Conservation (phyloP, 139 green algal genomes). For the Chloropicon primus region DNA sequence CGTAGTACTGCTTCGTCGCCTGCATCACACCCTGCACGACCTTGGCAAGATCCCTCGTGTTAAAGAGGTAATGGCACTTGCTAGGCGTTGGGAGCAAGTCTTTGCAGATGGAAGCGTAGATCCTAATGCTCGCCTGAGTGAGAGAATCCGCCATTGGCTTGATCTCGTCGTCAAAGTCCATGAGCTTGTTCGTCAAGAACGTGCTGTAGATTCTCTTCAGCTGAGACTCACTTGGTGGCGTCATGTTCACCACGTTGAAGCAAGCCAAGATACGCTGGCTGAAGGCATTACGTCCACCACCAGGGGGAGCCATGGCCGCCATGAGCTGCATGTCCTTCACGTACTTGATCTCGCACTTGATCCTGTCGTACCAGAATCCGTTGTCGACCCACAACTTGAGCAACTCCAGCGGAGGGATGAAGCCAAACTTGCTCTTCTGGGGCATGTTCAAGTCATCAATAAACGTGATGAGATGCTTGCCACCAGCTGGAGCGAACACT, state of each 20-base stretch:
- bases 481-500: constrained; percentile 54
- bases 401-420: constrained; percentile 71
- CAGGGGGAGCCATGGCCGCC: constrained; percentile 61
- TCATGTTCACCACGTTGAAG: constrained; percentile 58
- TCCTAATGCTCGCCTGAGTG: constrained; percentile 24
- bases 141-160: constrained; percentile 46
- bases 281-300: constrained; percentile 64
- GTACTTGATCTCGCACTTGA: constrained; percentile 52
- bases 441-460: constrained; percentile 70
- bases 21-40: constrained; percentile 55
- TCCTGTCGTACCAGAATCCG: constrained; percentile 74
- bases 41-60: constrained; percentile 66
- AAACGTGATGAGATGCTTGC: constrained; percentile 50
- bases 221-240: constrained; percentile 44
- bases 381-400: constrained; percentile 77
- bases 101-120: constrained; percentile 25
- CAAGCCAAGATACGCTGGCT: constrained; percentile 46
- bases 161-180: constrained; percentile 65
- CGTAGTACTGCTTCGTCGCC: constrained; percentile 60
- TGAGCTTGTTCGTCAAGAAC: constrained; percentile 54
- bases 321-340: constrained; percentile 70
- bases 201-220: constrained; percentile 67
- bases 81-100: constrained; percentile 65
- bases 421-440: constrained; percentile 55
- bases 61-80: constrained; percentile 79